Evolutionary conservation across 176 grass and related monocot species (phyloP).

Genomic region (Carex cristatella): DNA sequence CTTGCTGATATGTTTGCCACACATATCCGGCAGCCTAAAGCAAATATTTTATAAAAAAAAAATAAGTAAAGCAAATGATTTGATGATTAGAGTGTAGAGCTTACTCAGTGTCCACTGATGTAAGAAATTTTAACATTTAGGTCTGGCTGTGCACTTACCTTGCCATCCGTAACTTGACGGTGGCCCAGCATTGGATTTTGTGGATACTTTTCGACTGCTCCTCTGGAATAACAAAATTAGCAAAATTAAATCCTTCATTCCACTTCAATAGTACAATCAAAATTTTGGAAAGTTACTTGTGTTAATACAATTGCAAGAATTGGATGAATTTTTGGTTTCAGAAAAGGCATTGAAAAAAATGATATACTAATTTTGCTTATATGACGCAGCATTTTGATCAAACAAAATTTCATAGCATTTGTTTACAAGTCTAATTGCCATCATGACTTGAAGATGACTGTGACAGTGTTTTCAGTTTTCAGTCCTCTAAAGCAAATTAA

Average conservation of each 20-base stretch:
- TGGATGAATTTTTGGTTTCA: neutral
- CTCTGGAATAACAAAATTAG: slow-evolving; percentile 31
- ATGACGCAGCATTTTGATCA: neutral
- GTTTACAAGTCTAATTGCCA: neutral
- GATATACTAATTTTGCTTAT: neutral
- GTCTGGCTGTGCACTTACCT: slow-evolving; percentile 35
- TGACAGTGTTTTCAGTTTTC: neutral
- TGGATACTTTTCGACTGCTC: slow-evolving; percentile 54
- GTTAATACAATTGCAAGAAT: neutral
- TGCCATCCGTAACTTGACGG: slow-evolving; percentile 56
- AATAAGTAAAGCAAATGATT: neutral
- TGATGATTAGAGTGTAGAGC: slow-evolving; percentile 8
- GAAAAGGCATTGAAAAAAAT: neutral
- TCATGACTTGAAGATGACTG: neutral
- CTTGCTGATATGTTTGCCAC: slow-evolving; percentile 85
- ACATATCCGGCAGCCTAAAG: slow-evolving; percentile 57
- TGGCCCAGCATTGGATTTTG: slow-evolving; percentile 77
- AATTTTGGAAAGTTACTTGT: neutral
- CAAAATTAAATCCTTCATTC: neutral
- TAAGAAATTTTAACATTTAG: neutral
- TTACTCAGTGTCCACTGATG: neutral
- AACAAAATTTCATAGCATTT: neutral
- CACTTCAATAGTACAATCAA: neutral
- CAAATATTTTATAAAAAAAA: neutral
- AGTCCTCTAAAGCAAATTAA: neutral